Conservation (phyloP, 805 yeast genomes). For the Kuraishia piskuri region DNA sequence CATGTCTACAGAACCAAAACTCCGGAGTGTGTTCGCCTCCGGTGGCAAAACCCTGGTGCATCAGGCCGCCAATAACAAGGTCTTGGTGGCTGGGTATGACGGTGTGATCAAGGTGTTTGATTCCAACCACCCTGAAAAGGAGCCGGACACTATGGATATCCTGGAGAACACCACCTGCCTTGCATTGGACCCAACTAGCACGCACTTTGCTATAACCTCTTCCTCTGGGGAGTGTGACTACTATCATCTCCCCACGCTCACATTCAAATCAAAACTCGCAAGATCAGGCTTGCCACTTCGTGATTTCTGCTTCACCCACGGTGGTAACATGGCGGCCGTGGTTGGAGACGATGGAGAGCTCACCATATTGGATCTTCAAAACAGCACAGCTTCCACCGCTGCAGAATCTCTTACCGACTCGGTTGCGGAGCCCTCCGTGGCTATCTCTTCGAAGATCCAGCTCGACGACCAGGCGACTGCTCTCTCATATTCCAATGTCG, state of each 20-base stretch:
- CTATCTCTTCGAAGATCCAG: slow-evolving; percentile 18
- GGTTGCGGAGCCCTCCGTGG: background rate
- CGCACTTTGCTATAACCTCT: slow-evolving; percentile 24
- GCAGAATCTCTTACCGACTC: no score
- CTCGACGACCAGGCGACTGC: slow-evolving; percentile 49
- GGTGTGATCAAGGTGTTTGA: slow-evolving; percentile 47
- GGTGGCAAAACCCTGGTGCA: slow-evolving; percentile 17
- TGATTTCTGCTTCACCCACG: slow-evolving; percentile 49
- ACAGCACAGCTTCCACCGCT: background rate
- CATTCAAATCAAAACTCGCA: slow-evolving; percentile 24
- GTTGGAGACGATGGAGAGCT: slow-evolving; percentile 65
- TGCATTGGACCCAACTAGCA: slow-evolving; percentile 13
- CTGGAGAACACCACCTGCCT: slow-evolving; percentile 37
- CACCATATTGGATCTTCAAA: slow-evolving; percentile 32
- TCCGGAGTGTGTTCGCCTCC: slow-evolving; percentile 21
- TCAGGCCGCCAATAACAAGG: slow-evolving; percentile 17
- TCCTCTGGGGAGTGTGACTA: slow-evolving; percentile 34
- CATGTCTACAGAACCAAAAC: slow-evolving; percentile 17
- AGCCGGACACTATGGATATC: slow-evolving; percentile 52
- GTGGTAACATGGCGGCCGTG: slow-evolving; percentile 46
- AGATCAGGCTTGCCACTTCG: slow-evolving; percentile 39
- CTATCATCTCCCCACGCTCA: slow-evolving; percentile 21
- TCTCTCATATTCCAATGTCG: slow-evolving; percentile 45
- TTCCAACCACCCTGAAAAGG: slow-evolving; percentile 39
- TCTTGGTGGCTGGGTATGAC: slow-evolving; percentile 39